A percentile compares a stretch with the other conserved stretches of the same genome.
Evolutionary conservation across 306 rosid genomes (phyloP).

Genomic region (Styphnolobium japonicum): DNA sequence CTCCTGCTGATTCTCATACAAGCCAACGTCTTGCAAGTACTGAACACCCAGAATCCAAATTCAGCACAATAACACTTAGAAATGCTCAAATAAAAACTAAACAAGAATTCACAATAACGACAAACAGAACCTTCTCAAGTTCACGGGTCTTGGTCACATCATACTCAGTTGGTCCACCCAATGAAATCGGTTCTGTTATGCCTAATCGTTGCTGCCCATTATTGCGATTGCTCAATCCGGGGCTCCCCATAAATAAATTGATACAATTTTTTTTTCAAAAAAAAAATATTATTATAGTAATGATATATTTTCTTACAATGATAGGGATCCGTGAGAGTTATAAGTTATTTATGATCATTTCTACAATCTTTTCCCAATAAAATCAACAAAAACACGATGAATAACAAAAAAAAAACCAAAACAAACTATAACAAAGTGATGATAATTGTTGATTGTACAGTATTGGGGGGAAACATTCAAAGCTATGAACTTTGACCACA

Average conservation of each 20-base stretch:
- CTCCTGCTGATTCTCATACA: slow-evolving; percentile 86
- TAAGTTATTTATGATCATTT: slow-evolving; percentile 19
- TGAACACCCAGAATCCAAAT: slow-evolving; percentile 44
- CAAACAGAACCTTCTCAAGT: slow-evolving; percentile 67
- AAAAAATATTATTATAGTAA: background rate
- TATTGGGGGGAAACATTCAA: slow-evolving; percentile 23
- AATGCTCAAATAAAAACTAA: slow-evolving; percentile 17
- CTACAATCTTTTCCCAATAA: slow-evolving; percentile 10
- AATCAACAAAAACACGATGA: slow-evolving; percentile 18
- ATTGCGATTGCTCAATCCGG: slow-evolving; percentile 51
- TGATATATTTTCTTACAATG: slow-evolving; percentile 8
- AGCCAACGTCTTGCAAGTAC: slow-evolving; percentile 78
- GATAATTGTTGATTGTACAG: slow-evolving; percentile 44
- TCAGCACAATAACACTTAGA: slow-evolving; percentile 33
- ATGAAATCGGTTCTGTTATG: slow-evolving; percentile 84
- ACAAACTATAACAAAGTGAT: slow-evolving; percentile 18
- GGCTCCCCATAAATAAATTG: slow-evolving; percentile 56
- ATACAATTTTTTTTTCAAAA: background rate
- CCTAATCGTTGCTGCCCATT: slow-evolving; percentile 72
- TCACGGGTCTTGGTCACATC: slow-evolving; percentile 70
- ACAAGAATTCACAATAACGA: background rate
- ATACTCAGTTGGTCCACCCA: slow-evolving; percentile 78
- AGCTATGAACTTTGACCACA: slow-evolving; percentile 31
- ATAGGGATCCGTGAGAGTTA: slow-evolving; percentile 6
- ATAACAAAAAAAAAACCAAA: background rate